Percentiles rank a stretch among this genome's conserved stretches.
Evolutionary conservation across 768 basidiomycete species (phyloP).

Genomic region (Tubosaeta sp.): DNA sequence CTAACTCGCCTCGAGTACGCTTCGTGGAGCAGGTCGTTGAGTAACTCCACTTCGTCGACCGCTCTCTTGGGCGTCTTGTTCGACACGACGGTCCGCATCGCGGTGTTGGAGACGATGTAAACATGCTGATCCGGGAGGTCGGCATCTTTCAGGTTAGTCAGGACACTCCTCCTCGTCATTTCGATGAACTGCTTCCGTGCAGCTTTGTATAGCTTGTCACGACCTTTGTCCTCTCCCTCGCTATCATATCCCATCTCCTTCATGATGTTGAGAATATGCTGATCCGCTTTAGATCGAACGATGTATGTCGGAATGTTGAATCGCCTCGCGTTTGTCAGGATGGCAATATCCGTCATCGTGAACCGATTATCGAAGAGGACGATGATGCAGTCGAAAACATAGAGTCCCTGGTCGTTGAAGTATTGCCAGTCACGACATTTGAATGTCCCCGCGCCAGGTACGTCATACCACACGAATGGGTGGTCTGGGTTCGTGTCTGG

Average conservation of each 20-base stretch:
- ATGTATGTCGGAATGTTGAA: conserved; percentile 33
- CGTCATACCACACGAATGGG: conserved; percentile 33
- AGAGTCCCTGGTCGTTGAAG: conserved; percentile 35
- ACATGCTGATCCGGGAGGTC: conserved; percentile 22
- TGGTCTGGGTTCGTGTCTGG: conserved; percentile 15
- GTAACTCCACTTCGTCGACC: conserved; percentile 22
- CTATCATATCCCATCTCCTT: conserved; percentile 16
- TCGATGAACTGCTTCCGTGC: conserved; percentile 23
- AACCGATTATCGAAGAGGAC: conserved; percentile 33
- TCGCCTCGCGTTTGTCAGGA: conserved; percentile 28
- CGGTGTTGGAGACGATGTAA: conserved; percentile 23
- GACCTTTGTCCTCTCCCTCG: conserved; percentile 8
- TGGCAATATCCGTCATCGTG: conserved; percentile 31
- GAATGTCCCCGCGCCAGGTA: conserved; percentile 35
- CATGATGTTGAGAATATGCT: conserved; percentile 26
- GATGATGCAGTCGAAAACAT: conserved; percentile 34
- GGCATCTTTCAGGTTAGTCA: conserved; percentile 14
- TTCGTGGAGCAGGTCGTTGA: conserved; percentile 1
- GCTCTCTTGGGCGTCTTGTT: conserved; percentile 13
- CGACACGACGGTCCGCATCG: conserved; percentile 10
- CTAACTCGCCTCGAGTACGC: background rate
- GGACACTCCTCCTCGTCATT: conserved; percentile 18
- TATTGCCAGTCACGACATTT: conserved; percentile 33
- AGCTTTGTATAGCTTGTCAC: conserved; percentile 3
- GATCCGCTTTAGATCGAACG: conserved; percentile 36